These are phyloP conservation scores for Mycosphaerella arachidis DNA, from an alignment of 2,329 filamentous ascomycete species.

Conservation along the genomic window DNA sequence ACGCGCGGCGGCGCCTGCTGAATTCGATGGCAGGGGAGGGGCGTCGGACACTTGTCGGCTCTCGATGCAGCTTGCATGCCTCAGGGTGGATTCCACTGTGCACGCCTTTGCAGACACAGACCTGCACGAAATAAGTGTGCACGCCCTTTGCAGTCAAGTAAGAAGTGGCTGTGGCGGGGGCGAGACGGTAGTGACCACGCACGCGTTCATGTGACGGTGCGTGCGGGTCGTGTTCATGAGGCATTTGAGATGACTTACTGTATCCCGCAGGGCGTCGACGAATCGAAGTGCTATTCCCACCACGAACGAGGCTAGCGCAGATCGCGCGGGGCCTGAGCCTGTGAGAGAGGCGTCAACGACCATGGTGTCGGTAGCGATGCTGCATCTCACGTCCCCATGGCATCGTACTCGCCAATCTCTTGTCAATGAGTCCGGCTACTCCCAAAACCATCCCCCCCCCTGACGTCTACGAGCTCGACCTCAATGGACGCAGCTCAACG, in stretches of 20 bases:
- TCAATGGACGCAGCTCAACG: not conserved
- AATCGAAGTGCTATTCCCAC: too few relatives aligned
- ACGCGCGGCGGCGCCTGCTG: not conserved
- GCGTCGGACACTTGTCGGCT: too few relatives aligned
- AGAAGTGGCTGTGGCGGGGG: too few relatives aligned
- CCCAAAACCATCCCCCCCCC: not conserved
- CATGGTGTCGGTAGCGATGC: not conserved
- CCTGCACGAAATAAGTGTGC: too few relatives aligned
- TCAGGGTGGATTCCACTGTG: not conserved
- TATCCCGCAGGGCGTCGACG: too few relatives aligned
- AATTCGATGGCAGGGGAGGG: not conserved
- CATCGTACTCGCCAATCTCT: not conserved
- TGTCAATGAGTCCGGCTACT: not conserved
- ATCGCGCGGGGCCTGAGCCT: not conserved
- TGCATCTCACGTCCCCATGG: not conserved
- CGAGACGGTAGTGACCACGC: too few relatives aligned
- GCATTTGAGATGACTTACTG: too few relatives aligned
- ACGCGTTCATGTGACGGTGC: too few relatives aligned
- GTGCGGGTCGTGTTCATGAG: too few relatives aligned
- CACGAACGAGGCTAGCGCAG: not conserved
- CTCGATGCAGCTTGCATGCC: not conserved
- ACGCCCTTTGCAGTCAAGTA: too few relatives aligned
- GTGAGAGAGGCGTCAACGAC: not conserved
- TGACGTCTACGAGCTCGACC: not conserved
- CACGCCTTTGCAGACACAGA: too few relatives aligned